These are phyloP conservation scores for Martiniozyma asiatica DNA, from an alignment of 1,139 yeast species.

Conservation along the genomic window DNA sequence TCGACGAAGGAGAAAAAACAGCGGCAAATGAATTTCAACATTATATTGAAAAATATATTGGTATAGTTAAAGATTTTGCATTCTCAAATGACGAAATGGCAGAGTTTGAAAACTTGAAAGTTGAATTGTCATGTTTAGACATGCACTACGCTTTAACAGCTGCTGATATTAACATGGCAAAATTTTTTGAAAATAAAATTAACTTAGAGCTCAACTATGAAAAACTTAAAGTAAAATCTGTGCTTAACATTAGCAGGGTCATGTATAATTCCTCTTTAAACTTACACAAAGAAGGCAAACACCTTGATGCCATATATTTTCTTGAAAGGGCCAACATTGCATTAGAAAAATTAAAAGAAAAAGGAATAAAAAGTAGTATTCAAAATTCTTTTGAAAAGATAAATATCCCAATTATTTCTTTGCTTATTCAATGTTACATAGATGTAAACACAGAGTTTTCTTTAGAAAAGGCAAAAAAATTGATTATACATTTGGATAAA, in stretches of 20 bases:
- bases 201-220: conserved; percentile 7
- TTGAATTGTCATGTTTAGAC: conserved; percentile 16
- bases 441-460: conserved; percentile 11
- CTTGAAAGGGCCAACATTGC: conserved; percentile 11
- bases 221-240: conserved; percentile 2
- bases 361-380: conserved; percentile 9
- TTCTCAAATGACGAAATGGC: conserved; percentile 1
- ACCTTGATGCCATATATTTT: conserved; percentile 13
- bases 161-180: conserved; percentile 19
- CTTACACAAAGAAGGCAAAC: conserved; percentile 10
- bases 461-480: conserved; percentile 8
- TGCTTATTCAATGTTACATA: conserved; percentile 15
- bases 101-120: conserved; percentile 6
- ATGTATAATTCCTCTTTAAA: conserved; percentile 17
- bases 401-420: conserved; percentile 5
- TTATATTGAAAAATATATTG: conserved; percentile 8
- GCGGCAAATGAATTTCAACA: conserved; percentile 12
- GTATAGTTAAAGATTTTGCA: conserved; percentile 7
- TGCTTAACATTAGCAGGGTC: conserved; percentile 15
- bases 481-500: conserved; percentile 11
- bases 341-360: conserved; percentile 6
- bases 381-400: conserved; percentile 5
- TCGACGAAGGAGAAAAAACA: conserved; percentile 11
- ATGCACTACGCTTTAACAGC: conserved; percentile 17
- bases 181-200: conserved; percentile 19